These are phyloP conservation scores for Leishmania tarentolae DNA, from an alignment of 208 protist genomes.

Conservation along the genomic window DNA sequence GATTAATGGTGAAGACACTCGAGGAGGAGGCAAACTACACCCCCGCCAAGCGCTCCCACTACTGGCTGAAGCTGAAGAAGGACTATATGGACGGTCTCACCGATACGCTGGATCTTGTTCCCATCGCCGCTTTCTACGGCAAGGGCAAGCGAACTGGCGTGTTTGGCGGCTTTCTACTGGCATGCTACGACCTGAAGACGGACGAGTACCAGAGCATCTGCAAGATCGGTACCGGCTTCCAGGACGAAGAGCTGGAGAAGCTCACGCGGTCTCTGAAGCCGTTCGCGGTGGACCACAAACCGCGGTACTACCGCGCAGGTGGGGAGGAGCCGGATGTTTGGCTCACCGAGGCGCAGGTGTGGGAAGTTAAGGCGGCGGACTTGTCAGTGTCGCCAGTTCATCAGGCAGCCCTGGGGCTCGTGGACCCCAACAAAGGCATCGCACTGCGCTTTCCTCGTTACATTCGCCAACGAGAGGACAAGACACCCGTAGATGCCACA, in stretches of 20 bases:
- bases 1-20: slow-evolving; percentile 99
- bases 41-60: slow-evolving; percentile 95
- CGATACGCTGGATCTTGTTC: slow-evolving; percentile 99
- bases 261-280: slow-evolving; percentile 70
- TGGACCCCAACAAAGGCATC: slow-evolving; percentile 94
- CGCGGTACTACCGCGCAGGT: slow-evolving; percentile 78
- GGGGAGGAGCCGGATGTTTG: slow-evolving; percentile 95
- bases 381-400: slow-evolving; percentile 98
- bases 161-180: slow-evolving; percentile 98
- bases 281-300: slow-evolving; percentile 59
- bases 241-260: slow-evolving; percentile 91
- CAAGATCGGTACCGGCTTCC: slow-evolving; percentile 98
- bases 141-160: slow-evolving; percentile 98
- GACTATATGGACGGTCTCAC: slow-evolving; percentile 98
- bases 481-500: slow-evolving; percentile 94
- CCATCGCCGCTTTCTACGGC: slow-evolving; percentile 98
- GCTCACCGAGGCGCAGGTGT: slow-evolving; percentile 96
- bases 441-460: slow-evolving; percentile 99
- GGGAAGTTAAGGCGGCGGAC: slow-evolving; percentile 99
- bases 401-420: slow-evolving; percentile 91
- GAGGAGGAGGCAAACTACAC: slow-evolving; percentile 95
- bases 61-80: slow-evolving; percentile 99
- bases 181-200: slow-evolving; percentile 96
- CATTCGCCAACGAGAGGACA: slow-evolving; percentile 98
- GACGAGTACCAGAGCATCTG: slow-evolving; percentile 98